A percentile compares a stretch with the other conserved stretches of the same genome.
Conservation (phyloP, 768 basidiomycete species). For the Pisolithus sp. region DNA sequence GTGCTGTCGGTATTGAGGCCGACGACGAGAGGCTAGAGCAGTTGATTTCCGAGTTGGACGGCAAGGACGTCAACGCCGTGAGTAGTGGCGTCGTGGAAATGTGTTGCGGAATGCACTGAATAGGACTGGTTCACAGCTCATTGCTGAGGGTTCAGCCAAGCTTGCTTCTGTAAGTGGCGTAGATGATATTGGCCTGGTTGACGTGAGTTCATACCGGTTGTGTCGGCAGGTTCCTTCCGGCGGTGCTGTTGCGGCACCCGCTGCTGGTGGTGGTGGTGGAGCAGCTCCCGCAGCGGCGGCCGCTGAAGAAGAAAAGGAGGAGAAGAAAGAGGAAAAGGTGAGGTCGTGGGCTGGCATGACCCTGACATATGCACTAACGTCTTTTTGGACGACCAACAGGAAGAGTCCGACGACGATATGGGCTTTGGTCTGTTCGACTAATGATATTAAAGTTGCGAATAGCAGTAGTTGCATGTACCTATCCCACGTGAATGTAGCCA, state of each 20-base stretch:
- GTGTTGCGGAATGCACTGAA: neutral
- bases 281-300: slow-evolving; percentile 51
- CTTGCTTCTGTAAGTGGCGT: slow-evolving; percentile 75
- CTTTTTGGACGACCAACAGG: slow-evolving; percentile 35
- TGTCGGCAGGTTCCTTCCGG: slow-evolving; percentile 79
- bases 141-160: slow-evolving; percentile 87
- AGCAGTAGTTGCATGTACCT: neutral
- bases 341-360: slow-evolving; percentile 7
- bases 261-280: slow-evolving; percentile 41
- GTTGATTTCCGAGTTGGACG: slow-evolving; percentile 84
- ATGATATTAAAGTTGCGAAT: slow-evolving; percentile 14
- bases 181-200: neutral
- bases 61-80: slow-evolving; percentile 83
- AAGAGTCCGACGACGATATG: slow-evolving; percentile 98
- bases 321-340: slow-evolving; percentile 88
- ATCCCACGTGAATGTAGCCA: neutral
- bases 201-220: slow-evolving; percentile 2
- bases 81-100: slow-evolving; percentile 16
- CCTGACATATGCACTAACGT: neutral
- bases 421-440: slow-evolving; percentile 99
- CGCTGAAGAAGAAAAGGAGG: slow-evolving; percentile 61
- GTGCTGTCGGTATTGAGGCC: slow-evolving; percentile 79
- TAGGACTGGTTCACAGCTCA: slow-evolving; percentile 48
- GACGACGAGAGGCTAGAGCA: slow-evolving; percentile 76
- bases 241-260: slow-evolving; percentile 62